A percentile compares a stretch with the other conserved stretches of the same genome.
These are phyloP conservation scores for Boletus pseudo-olivaceus DNA, from an alignment of 768 basidiomycete species.

Conservation along the genomic window DNA sequence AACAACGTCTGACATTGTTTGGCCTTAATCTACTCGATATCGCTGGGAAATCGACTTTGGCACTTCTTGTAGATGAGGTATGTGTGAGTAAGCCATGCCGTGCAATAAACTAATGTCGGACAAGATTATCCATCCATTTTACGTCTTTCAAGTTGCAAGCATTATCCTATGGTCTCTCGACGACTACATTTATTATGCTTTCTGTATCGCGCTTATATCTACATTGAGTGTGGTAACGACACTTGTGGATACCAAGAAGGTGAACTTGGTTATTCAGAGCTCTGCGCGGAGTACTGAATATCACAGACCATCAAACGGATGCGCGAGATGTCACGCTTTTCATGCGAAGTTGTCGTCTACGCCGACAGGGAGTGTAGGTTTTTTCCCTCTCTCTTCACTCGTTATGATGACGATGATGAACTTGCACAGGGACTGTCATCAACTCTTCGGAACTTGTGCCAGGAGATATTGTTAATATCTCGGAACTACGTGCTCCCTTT, in stretches of 20 bases:
- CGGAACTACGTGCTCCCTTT: conserved; percentile 62
- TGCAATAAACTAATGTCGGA: conserved; percentile 1
- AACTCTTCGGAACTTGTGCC: conserved; percentile 83
- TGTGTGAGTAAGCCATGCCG: conserved; percentile 9
- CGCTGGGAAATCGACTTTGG: conserved; percentile 74
- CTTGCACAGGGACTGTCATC: conserved; percentile 54
- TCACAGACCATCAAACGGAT: conserved; percentile 83
- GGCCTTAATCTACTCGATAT: conserved; percentile 88
- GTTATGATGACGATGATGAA: conserved; percentile 4
- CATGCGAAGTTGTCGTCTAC: conserved; percentile 70
- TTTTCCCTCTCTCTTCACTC: neutral
- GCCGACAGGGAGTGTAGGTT: conserved; percentile 69
- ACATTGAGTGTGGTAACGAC: conserved; percentile 80
- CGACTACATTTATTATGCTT: conserved; percentile 96
- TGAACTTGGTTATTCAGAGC: conserved; percentile 27
- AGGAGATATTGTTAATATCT: conserved; percentile 91
- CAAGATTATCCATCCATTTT: conserved; percentile 94
- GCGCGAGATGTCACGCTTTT: conserved; percentile 93
- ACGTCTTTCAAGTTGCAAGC: conserved; percentile 96
- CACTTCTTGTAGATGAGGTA: conserved; percentile 88
- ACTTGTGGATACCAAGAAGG: conserved; percentile 88
- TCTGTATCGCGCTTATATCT: conserved; percentile 92
- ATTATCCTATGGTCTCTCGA: conserved; percentile 93
- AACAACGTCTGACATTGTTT: conserved; percentile 73
- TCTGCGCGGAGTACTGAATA: conserved; percentile 1